Base-by-base conservation (phyloP, 2,329 filamentous ascomycete species). In the Claviceps sp. region DNA sequence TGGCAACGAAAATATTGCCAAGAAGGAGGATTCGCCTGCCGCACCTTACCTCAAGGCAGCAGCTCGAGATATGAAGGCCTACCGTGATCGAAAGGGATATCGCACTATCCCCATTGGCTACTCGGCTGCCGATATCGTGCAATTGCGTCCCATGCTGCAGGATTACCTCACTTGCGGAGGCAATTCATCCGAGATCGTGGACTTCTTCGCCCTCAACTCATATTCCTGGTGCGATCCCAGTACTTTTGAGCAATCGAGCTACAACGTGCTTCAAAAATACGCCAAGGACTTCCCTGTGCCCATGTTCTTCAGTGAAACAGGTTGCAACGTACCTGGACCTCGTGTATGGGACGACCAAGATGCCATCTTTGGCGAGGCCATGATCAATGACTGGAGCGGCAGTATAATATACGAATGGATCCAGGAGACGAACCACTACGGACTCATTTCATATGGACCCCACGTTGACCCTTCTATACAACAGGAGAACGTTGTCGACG, bases 371-470 rank as follows among this genome's bases (percentile, higher is more conserved):
- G 84, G 86, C 44, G 59, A 74, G 0, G 68, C 87, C 2, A 95
- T 95, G 89, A 70, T 76, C 5, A 72, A 74, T 53, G 76, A 76
- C 60, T 82, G 69, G 81, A 89, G 85, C 50, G 89, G 89, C 51
- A 76, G 86, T 50, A 89, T 95, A 56, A 75, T 94, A 58, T 94
- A 95, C 68, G 88, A 95, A 65, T 95, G 89, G 89, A 88, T 94
- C 56, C 72, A 91, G 64, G 89, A 94, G 67, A 73, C 77, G 49
- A 94, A 95, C 67, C 68, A 87, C 61, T 95, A 94, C 66, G 89
- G 89, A 41, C 73, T 95, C 39, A 77, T 94, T 59, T 82, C 76
- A 19, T 95, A 95, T 64, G 87, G 85, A 1, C 70, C 77, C 3
- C 67, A 72, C n/a, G 75, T 74, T 11, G 69, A 74, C 22, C 66